Evolutionary conservation across 2,329 filamentous ascomycete genomes (phyloP), one percentile per base, ranked within the genome.

Genomic region (Anthostomella pinea): DNA sequence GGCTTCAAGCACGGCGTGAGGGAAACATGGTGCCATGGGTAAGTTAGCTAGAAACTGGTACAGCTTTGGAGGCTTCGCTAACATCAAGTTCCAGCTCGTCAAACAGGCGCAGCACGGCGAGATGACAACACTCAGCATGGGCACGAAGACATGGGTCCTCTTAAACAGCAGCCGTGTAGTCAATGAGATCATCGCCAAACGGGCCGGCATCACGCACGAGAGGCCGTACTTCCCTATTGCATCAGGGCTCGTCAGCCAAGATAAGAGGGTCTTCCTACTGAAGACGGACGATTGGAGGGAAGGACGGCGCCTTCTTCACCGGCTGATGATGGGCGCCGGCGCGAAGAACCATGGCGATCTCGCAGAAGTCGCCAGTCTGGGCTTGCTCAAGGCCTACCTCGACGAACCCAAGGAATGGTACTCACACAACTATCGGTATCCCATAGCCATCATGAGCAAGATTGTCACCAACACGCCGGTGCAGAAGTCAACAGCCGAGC

Each of bases 121-220:
- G 15, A 53, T 57, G 53, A 44, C 49, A 17, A 56, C 54, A 2
- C 19, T 57, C 13, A 45, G 50, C 30, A 40, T 60, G 22, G 57
- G 57, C 8, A 44, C 53, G 18, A 65, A 63, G 36, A 68, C 63
- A 1, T 68, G 63, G 62, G 52, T 71, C 13, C 50, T 69, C 11
- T 57, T 71, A 5, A 71, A 71, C 44, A 59, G 45, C 10, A 44
- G 56, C 17, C 62, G 66, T 6, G 63, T 67, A 2, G 59, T 65
- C 16, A 49, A 49, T 2, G 56, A 60, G 30, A 55, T 68, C 22
- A 65, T 68, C 21, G 58, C 56, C 26, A 64, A 64, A 34, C 51
- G 58, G 5, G 59, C 58, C 10, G 51, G 35, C 13, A 33, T 58
- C 5, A 67, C 63, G 3, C 60, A 64, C 32, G 59, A 53, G 16